A percentile compares a stretch with the other conserved stretches of the same genome.
These are phyloP conservation scores for Galerina marginata DNA, from an alignment of 768 basidiomycete species.

Conservation along the genomic window DNA sequence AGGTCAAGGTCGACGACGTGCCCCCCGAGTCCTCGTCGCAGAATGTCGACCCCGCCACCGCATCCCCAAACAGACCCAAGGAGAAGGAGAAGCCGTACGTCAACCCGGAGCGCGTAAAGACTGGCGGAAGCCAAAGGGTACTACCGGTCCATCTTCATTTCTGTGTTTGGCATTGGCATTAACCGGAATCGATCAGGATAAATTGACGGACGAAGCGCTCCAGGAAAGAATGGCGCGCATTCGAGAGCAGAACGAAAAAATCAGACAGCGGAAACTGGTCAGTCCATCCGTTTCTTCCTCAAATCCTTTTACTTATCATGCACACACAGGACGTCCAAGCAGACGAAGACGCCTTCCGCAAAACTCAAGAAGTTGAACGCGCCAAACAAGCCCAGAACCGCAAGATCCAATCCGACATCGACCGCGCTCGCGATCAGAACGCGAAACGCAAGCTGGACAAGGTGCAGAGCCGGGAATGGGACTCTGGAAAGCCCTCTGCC, in stretches of 20 bases:
- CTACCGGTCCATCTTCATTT: conserved; percentile 22
- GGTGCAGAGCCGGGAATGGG: conserved; percentile 81
- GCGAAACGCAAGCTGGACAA: conserved; percentile 85
- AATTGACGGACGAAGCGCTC: conserved; percentile 70
- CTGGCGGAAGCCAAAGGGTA: conserved; percentile 78
- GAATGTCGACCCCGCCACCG: conserved; percentile 18
- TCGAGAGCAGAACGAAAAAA: conserved; percentile 75
- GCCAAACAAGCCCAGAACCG: conserved; percentile 59
- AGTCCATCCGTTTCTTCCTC: conserved; percentile 23
- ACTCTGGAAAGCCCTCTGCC: conserved; percentile 65
- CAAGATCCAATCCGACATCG: conserved; percentile 71
- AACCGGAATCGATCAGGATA: conserved; percentile 51
- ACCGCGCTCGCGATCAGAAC: conserved; percentile 78
- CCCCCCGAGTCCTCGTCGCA: conserved; percentile 6
- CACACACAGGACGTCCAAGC: conserved; percentile 72
- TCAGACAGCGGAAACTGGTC: conserved; percentile 71
- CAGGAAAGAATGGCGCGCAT: conserved; percentile 73
- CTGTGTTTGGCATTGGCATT: background rate
- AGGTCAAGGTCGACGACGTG: conserved; percentile 11
- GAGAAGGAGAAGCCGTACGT: conserved; percentile 78
- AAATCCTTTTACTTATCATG: conserved; percentile 8
- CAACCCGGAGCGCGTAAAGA: conserved; percentile 84
- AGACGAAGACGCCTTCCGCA: conserved; percentile 79
- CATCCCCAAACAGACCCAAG: conserved; percentile 30
- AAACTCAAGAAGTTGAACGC: conserved; percentile 70